Percentiles rank a stretch among this genome's conserved stretches.
Conservation (phyloP, 768 basidiomycete genomes). For the Panaeolus papilionaceus region DNA sequence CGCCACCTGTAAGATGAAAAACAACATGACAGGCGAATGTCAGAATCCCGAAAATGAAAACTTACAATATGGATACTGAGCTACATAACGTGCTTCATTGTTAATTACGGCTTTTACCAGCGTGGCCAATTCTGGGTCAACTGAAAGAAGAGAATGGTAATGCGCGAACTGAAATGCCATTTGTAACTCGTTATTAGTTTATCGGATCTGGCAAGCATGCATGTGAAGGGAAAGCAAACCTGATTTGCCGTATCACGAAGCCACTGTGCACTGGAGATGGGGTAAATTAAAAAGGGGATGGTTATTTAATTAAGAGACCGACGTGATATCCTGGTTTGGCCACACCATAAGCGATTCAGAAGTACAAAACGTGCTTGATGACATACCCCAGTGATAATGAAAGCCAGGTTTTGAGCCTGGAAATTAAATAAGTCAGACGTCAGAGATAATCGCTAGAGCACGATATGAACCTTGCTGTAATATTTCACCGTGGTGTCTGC, state of each 20-base stretch:
- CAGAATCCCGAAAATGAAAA: not conserved
- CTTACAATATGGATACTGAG: slow-evolving; percentile 75
- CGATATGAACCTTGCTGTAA: slow-evolving; percentile 58
- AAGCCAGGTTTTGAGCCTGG: slow-evolving; percentile 64
- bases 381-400: slow-evolving; percentile 80
- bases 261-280: slow-evolving; percentile 72
- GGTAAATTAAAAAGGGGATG: slow-evolving; percentile 16
- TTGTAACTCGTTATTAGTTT: slow-evolving; percentile 14
- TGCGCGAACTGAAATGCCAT: slow-evolving; percentile 62
- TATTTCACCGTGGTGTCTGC: slow-evolving; percentile 83
- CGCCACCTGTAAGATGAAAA: slow-evolving; percentile 48
- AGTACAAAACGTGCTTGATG: slow-evolving; percentile 4
- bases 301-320: slow-evolving; percentile 31
- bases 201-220: slow-evolving; percentile 2
- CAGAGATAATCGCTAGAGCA: not conserved
- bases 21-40: not conserved
- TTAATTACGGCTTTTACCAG: slow-evolving; percentile 85
- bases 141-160: slow-evolving; percentile 63
- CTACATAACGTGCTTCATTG: slow-evolving; percentile 77
- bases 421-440: slow-evolving; percentile 11
- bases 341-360: slow-evolving; percentile 6
- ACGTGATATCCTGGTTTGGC: slow-evolving; percentile 71
- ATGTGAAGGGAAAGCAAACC: slow-evolving; percentile 37
- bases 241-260: slow-evolving; percentile 84
- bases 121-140: slow-evolving; percentile 63